Evolutionary conservation across 2,329 filamentous ascomycete genomes (phyloP), one percentile per base, ranked within the genome.

Genomic region (Macroventuria anomochaeta): DNA sequence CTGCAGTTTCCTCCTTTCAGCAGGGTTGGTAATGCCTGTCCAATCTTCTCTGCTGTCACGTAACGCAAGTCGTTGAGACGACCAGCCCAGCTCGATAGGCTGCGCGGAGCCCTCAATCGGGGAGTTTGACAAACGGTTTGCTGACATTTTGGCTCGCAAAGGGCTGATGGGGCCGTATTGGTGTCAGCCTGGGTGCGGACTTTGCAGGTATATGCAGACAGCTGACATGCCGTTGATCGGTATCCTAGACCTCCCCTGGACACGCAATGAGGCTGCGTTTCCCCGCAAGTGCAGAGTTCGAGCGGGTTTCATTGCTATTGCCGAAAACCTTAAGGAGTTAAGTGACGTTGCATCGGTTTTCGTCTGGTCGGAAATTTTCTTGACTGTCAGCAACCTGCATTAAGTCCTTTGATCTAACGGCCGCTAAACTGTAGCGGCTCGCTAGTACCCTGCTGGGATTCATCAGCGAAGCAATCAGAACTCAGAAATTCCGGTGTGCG

Each of bases 1-100:
- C 33, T 64, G 59, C 29, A 65, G 20, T 33, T 57, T 64, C 31
- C 58, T 57, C 15, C 63, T 55, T 36, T 57, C 55, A 1, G 32
- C 18, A 10, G 59, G 56, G 15, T 59, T 46, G 8, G 56, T 57
- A 13, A 61, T 53, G 10, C 63, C 63, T 15, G 55, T 58, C 63
- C 61, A 65, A 49, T 65, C 61, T 33, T 64, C 61, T 25, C 17
- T 46, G 1, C 34, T 36, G 23, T 55, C 31, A 11, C 51, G 59
- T 26, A 59, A 32, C 6, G 46, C 37, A 13, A 57, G 53, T 28
- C 50, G 50, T 29, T 59, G 42, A 5, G 58, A 61, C 5, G 55
- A 59, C 55, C 55, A 57, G 8, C 40, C 40, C 12, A 57, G 13
- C 37, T 59, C 49, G 15, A 55, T 55, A 7, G 48, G 40, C 21